Percentiles rank a stretch among this genome's conserved stretches.
Evolutionary conservation across 1,284 basidiomycete species (phyloP).

Genomic region (Cerrena zonata): DNA sequence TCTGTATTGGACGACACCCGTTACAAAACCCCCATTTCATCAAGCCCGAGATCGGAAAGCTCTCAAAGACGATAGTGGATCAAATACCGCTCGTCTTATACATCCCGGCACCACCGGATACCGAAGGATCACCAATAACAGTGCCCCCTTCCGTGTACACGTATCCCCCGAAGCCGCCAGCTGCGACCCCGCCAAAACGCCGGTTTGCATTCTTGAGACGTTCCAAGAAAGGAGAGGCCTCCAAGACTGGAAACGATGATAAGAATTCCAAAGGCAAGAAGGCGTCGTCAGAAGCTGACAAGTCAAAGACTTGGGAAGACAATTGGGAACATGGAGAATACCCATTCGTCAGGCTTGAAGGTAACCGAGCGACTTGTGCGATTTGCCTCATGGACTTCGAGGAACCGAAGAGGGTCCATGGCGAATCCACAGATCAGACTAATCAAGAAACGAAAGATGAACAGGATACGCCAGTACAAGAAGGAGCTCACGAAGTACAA

Average conservation of each 20-base stretch:
- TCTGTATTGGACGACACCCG: constrained; percentile 72
- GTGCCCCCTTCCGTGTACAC: constrained; percentile 41
- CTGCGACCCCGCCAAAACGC: constrained; percentile 29
- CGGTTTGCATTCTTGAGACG: constrained; percentile 48
- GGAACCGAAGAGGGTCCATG: constrained; percentile 49
- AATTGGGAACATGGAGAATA: constrained; percentile 48
- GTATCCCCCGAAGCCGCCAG: constrained; percentile 50
- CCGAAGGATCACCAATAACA: constrained; percentile 28
- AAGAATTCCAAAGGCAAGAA: constrained; percentile 19
- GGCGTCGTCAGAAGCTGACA: constrained; percentile 21
- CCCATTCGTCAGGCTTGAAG: constrained; percentile 67
- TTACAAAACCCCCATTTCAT: constrained; percentile 64
- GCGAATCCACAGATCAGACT: constrained; percentile 18
- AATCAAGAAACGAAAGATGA: constrained; percentile 12
- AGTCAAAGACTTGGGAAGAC: constrained; percentile 42
- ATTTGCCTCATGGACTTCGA: constrained; percentile 80
- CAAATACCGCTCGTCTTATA: constrained; percentile 76
- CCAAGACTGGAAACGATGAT: constrained; percentile 15
- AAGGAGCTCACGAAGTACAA: constrained; percentile 14
- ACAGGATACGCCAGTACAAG: constrained; percentile 2
- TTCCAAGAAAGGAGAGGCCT: constrained; percentile 16
- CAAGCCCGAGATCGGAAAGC: constrained; percentile 69
- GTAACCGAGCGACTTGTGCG: constrained; percentile 74
- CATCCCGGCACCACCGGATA: constrained; percentile 65
- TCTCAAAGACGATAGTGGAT: constrained; percentile 63